These are phyloP conservation scores for Hanseniaspora nectarophila DNA, from an alignment of 805 yeast genomes.

Conservation along the genomic window DNA sequence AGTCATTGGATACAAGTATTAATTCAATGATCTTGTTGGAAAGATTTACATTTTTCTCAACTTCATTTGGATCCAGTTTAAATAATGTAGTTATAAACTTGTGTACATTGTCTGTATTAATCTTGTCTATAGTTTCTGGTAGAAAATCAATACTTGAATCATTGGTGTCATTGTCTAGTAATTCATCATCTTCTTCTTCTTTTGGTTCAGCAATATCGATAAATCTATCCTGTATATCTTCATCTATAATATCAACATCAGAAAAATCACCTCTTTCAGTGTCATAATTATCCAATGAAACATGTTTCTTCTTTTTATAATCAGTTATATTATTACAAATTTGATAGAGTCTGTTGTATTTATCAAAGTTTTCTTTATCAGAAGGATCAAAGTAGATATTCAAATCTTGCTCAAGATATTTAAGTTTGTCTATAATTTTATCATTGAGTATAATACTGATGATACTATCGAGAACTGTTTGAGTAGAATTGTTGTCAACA, in stretches of 20 bases:
- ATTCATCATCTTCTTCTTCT: conserved; percentile 26
- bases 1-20: conserved; percentile 28
- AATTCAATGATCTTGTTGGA: conserved; percentile 32
- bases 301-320: background rate
- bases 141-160: background rate
- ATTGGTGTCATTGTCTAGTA: background rate
- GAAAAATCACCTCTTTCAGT: background rate
- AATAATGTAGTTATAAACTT: conserved; percentile 21
- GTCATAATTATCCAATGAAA: background rate
- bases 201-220: conserved; percentile 44
- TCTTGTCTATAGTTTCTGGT: conserved; percentile 1
- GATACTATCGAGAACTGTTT: conserved; percentile 1
- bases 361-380: conserved; percentile 8
- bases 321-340: conserved; percentile 10
- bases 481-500: conserved; percentile 7
- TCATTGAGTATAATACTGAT: background rate
- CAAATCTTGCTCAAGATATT: conserved; percentile 3
- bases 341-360: conserved; percentile 3
- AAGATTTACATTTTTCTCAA: conserved; percentile 19
- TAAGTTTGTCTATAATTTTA: conserved; percentile 9
- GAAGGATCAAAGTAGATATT: conserved; percentile 7
- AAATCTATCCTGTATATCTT: conserved; percentile 19
- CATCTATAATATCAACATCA: background rate
- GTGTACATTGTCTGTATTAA: conserved; percentile 19
- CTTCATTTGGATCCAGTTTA: conserved; percentile 19